Conservation (phyloP, 257 asterid species). For the Echites panduratus region DNA sequence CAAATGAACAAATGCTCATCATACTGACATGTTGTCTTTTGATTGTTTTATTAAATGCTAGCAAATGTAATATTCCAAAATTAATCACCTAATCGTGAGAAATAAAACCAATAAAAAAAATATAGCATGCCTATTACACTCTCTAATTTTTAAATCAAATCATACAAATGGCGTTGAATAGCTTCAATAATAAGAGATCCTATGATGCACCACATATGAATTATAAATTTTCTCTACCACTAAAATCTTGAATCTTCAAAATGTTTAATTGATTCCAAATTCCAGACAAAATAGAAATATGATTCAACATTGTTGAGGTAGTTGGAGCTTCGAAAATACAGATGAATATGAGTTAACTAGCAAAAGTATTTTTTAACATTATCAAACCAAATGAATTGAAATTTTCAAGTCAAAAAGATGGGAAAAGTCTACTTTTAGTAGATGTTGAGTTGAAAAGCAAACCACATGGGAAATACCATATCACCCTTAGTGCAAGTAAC, state of each 20-base stretch:
- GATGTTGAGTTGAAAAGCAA: background rate
- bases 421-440: too few species aligned
- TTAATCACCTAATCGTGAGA: background rate
- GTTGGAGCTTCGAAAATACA: background rate
- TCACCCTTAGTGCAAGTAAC: background rate
- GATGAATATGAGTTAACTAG: background rate
- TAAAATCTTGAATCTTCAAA: background rate
- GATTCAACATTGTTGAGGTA: background rate
- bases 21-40: background rate
- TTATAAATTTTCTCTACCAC: background rate
- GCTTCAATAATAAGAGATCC: background rate
- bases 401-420: background rate
- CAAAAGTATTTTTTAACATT: background rate
- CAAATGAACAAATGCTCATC: too few species aligned
- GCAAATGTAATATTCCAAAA: background rate
- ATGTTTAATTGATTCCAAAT: background rate
- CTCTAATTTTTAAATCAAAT: slow-evolving; percentile 1
- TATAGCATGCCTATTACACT: background rate
- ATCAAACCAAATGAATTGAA: background rate
- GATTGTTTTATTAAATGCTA: background rate
- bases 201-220: background rate
- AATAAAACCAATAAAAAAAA: background rate
- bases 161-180: background rate
- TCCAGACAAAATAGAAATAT: background rate
- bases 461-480: background rate